Percentiles rank a stretch among this genome's conserved stretches.
phyloP scores from a whole-genome alignment of 495 filamentous ascomycete genomes.

The Cercophora sp. region DNA sequence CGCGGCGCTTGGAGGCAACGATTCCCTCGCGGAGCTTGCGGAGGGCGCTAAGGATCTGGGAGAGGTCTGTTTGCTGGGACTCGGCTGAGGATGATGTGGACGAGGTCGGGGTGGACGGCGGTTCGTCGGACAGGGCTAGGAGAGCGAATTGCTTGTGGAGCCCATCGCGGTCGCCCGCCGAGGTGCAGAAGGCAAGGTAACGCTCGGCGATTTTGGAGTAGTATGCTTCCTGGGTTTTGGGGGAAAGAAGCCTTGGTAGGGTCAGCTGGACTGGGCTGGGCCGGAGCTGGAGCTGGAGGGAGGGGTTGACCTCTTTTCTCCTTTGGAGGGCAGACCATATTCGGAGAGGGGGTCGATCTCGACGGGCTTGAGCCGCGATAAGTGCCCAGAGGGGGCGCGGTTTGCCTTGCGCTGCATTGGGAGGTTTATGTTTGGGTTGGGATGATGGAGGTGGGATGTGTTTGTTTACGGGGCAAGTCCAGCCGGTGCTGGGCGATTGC shows the following conservation, averaged over 20 bases:
- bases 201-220: constrained; percentile 79
- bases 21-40: constrained; percentile 90
- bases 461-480: neutral
- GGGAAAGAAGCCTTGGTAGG: neutral
- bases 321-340: constrained; percentile 83
- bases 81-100: constrained; percentile 1
- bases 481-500: neutral
- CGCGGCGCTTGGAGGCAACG: constrained; percentile 63
- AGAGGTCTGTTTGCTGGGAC: constrained; percentile 35
- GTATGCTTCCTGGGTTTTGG: constrained; percentile 69
- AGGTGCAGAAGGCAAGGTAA: constrained; percentile 82
- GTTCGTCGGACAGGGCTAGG: constrained; percentile 42
- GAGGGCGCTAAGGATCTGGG: constrained; percentile 62
- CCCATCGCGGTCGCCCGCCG: constrained; percentile 58
- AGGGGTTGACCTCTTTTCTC: constrained; percentile 53
- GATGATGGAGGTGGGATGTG: neutral
- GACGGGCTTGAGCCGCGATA: constrained; percentile 68
- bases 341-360: constrained; percentile 67
- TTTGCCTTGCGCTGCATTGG: constrained; percentile 32
- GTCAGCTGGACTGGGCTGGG: too few species aligned
- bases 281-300: too few species aligned
- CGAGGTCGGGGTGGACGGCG: constrained; percentile 2
- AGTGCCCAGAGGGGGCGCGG: constrained; percentile 48
- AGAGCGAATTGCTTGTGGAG: constrained; percentile 71
- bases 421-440: neutral